These are phyloP conservation scores for Lepraria neglecta DNA, from an alignment of 495 filamentous ascomycete species.

Conservation along the genomic window DNA sequence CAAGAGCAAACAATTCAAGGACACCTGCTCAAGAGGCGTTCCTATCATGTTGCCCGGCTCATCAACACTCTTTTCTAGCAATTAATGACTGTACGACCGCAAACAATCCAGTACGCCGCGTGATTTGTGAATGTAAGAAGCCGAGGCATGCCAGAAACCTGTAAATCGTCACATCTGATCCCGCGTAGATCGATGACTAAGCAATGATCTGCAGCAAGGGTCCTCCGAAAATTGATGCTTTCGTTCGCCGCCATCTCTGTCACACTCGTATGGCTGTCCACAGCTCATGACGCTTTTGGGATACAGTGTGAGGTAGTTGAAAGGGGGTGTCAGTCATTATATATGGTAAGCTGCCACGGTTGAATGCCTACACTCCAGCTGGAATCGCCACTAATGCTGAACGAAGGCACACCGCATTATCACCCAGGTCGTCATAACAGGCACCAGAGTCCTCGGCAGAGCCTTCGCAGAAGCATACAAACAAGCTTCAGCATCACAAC, in stretches of 20 bases:
- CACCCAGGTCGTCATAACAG: slow-evolving; percentile 84
- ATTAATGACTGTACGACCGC: not conserved
- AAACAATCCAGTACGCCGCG: not conserved
- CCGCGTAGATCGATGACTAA: slow-evolving; percentile 4
- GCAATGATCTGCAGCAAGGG: not conserved
- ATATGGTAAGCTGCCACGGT: not conserved
- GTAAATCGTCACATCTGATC: slow-evolving; percentile 4
- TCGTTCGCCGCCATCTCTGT: not conserved
- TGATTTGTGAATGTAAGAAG: not conserved
- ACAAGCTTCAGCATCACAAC: slow-evolving; percentile 78
- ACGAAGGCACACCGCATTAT: slow-evolving; percentile 87
- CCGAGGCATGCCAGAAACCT: slow-evolving; percentile 1
- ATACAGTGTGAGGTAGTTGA: not conserved
- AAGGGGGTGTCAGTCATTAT: not conserved
- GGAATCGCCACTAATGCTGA: slow-evolving; percentile 2
- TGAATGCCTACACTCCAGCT: not conserved
- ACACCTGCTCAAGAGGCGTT: not conserved
- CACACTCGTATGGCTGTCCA: not conserved
- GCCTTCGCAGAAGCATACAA: slow-evolving; percentile 88
- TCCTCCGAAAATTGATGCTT: not conserved
- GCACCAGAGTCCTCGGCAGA: slow-evolving; percentile 83
- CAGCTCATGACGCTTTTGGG: not conserved
- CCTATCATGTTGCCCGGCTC: not conserved
- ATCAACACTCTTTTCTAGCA: not conserved
- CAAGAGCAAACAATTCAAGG: slow-evolving; percentile 34